Percentiles rank a stretch among this genome's conserved stretches.
phyloP scores from a whole-genome alignment of 345 rosid genomes.

The Linum trigynum region DNA sequence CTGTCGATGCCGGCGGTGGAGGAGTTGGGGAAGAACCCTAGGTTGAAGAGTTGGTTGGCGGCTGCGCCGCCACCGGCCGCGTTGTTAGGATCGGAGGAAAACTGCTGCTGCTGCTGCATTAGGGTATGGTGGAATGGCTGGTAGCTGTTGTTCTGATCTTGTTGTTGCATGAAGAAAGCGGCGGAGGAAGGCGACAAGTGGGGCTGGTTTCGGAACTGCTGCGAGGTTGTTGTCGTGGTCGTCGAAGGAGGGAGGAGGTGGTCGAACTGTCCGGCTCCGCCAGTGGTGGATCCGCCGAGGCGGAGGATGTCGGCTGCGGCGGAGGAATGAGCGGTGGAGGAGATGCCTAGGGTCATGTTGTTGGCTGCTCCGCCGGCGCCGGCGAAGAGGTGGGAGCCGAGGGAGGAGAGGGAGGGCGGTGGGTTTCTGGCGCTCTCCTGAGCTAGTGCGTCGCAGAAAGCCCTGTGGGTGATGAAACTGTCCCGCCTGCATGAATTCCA shows the following conservation, averaged over 20 bases:
- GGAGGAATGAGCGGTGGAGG: slow-evolving; percentile 27
- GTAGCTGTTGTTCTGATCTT: not conserved
- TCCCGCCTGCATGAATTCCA: slow-evolving; percentile 45
- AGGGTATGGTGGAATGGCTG: slow-evolving; percentile 31
- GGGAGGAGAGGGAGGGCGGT: slow-evolving; percentile 18
- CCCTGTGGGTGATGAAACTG: slow-evolving; percentile 74
- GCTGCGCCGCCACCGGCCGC: slow-evolving; percentile 11
- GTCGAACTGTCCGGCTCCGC: slow-evolving; percentile 26
- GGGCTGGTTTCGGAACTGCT: slow-evolving; percentile 21
- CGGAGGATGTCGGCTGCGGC: slow-evolving; percentile 41
- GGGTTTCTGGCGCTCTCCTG: slow-evolving; percentile 74
- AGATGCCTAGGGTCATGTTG: slow-evolving; percentile 44
- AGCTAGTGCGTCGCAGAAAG: slow-evolving; percentile 77
- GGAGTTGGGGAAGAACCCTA: slow-evolving; percentile 43
- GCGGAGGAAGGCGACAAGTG: slow-evolving; percentile 22
- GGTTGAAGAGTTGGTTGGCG: slow-evolving; percentile 32
- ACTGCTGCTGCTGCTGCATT: slow-evolving; percentile 48
- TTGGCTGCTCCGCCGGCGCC: slow-evolving; percentile 24
- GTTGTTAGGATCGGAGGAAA: slow-evolving; percentile 27
- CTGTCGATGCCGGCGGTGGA: no score
- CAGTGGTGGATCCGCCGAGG: slow-evolving; percentile 24
- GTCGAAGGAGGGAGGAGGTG: slow-evolving; percentile 32
- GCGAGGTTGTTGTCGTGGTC: slow-evolving; percentile 17
- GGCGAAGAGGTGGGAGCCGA: slow-evolving; percentile 56
- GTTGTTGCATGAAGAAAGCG: slow-evolving; percentile 44